These are phyloP conservation scores for Vigna mungo DNA, from an alignment of 306 rosid genomes.

Conservation along the genomic window DNA sequence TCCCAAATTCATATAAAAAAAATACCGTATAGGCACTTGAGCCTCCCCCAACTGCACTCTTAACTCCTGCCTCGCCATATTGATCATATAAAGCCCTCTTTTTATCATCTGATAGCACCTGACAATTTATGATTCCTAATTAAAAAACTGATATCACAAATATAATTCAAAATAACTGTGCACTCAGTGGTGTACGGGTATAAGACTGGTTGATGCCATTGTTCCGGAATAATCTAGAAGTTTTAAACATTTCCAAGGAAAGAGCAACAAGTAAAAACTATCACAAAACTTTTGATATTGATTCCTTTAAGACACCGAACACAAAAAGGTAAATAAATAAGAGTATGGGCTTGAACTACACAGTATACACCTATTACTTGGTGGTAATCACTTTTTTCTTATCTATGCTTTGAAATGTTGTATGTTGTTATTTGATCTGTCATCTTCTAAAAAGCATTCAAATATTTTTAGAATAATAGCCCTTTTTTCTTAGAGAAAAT, in stretches of 20 bases:
- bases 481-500: background rate
- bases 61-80: slow-evolving; percentile 97
- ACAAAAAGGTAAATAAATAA: background rate
- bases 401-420: slow-evolving; percentile 29
- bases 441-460: slow-evolving; percentile 19
- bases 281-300: slow-evolving; percentile 3
- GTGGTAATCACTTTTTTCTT: slow-evolving; percentile 26
- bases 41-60: slow-evolving; percentile 83
- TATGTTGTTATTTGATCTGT: slow-evolving; percentile 18
- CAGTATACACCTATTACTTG: background rate
- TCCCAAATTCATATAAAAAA: slow-evolving; percentile 20
- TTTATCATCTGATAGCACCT: slow-evolving; percentile 99
- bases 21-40: slow-evolving; percentile 90
- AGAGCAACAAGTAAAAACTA: slow-evolving; percentile 14
- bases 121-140: slow-evolving; percentile 74
- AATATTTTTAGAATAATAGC: slow-evolving; percentile 11
- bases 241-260: slow-evolving; percentile 22
- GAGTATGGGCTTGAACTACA: background rate
- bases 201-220: slow-evolving; percentile 3
- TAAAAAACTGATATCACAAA: slow-evolving; percentile 62
- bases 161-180: slow-evolving; percentile 33
- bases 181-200: slow-evolving; percentile 17
- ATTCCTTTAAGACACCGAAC: slow-evolving; percentile 26
- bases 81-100: slow-evolving; percentile 96
- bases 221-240: slow-evolving; percentile 19